Evolutionary conservation across 2,329 filamentous ascomycete species (phyloP), one percentile per base, ranked within the genome.

Genomic region (Boeremia lycopersici): DNA sequence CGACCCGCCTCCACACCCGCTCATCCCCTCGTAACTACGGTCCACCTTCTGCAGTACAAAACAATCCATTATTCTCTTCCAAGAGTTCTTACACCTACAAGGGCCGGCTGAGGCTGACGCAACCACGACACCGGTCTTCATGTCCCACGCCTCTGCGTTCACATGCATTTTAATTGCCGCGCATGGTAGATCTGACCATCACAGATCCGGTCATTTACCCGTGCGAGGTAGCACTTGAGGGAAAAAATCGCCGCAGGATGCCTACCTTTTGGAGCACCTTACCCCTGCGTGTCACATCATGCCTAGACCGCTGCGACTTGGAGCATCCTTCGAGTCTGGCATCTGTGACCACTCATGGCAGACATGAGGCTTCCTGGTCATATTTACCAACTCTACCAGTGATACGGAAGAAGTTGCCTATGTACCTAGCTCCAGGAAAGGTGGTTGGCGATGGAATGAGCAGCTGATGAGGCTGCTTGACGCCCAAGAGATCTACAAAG

Each of bases 401-500:
- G 33, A 13, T 7, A 33, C 11, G 5, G 17, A 36, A 19, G 15
- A 19, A 17, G 34, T 9, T 5, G 5, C 15, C 17, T 19, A 11
- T 9, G 19, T 1, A 10, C 6, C n/a, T 17, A 7, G 10, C n/a
- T 15, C 35, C 8, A 42, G 50, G 23, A 15, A 13, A 30, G 61
- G 34, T 49, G 52, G 28, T 55, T 55, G 39, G 57, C 34, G 19
- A 36, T 31, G 47, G 19, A 56, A 10, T 23, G 43, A 42, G 35
- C 28, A 41, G 56, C 56, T 46, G 57, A 44, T 53, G 56, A 56
- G 31, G 46, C 45, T 49, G 46, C 41, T 51, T 36, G n/a, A 40
- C 30, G 40, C 28, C 35, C 47, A 47, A 48, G 39, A 39, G 62
- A 68, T 67, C 62, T 61, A 57, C 65, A 58, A 38, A 57, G 57